Evolutionary conservation across 768 basidiomycete species (phyloP).

Genomic region (Naganishia onofrii): DNA sequence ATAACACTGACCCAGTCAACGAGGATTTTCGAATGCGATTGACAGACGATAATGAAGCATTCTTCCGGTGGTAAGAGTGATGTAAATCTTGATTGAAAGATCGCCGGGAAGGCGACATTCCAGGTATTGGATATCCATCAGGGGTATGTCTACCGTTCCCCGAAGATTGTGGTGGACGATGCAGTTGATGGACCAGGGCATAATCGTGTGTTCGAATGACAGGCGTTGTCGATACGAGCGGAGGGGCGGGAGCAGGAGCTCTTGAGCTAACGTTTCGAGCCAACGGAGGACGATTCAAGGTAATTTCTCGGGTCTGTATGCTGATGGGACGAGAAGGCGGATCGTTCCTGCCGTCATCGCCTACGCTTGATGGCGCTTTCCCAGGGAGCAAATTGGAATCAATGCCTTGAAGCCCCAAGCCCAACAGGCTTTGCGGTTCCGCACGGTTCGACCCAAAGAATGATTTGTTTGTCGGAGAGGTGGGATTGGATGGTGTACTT

Average conservation of each 20-base stretch:
- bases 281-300: slow-evolving; percentile 33
- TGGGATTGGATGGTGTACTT: slow-evolving; percentile 22
- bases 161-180: slow-evolving; percentile 58
- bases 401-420: slow-evolving; percentile 6
- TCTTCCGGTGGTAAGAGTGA: slow-evolving; percentile 15
- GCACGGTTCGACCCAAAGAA: slow-evolving; percentile 2
- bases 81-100: neutral
- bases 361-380: neutral
- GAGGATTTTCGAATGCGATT: slow-evolving; percentile 23
- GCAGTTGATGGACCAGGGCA: slow-evolving; percentile 59
- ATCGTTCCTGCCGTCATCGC: slow-evolving; percentile 48
- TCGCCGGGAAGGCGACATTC: slow-evolving; percentile 6
- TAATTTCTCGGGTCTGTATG: slow-evolving; percentile 58
- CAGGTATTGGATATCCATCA: neutral
- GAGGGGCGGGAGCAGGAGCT: slow-evolving; percentile 63
- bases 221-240: slow-evolving; percentile 78
- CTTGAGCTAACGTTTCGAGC: slow-evolving; percentile 4
- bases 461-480: slow-evolving; percentile 3
- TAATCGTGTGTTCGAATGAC: slow-evolving; percentile 73
- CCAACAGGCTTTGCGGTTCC: slow-evolving; percentile 2
- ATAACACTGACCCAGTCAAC: slow-evolving; percentile 17
- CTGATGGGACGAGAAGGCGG: slow-evolving; percentile 63
- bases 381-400: neutral
- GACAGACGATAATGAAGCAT: slow-evolving; percentile 22
- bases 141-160: slow-evolving; percentile 38